These are phyloP conservation scores for Biscutella auriculata DNA, from an alignment of 441 rosid species.

Conservation along the genomic window DNA sequence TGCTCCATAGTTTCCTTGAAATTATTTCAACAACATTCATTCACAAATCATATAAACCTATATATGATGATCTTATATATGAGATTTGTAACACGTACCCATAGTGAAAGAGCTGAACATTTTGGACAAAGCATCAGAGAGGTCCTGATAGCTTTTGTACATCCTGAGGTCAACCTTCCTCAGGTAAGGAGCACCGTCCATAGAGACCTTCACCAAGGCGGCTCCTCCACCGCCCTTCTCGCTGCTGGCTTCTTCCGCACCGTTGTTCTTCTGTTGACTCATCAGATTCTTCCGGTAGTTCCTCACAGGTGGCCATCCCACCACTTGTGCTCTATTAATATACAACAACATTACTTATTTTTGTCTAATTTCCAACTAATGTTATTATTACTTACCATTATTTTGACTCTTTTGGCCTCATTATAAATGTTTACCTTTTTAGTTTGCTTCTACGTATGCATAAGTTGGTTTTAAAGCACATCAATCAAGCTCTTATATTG, in stretches of 20 bases:
- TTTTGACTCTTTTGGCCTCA: neutral
- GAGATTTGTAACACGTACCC: too few relatives aligned
- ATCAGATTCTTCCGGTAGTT: constrained; percentile 78
- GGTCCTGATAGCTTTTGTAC: constrained; percentile 53
- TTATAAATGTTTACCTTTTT: neutral
- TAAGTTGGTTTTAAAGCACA: constrained; percentile 8
- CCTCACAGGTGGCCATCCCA: constrained; percentile 98
- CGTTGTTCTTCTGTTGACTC: constrained; percentile 45
- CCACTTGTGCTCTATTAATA: constrained; percentile 85
- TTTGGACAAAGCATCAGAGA: constrained; percentile 49
- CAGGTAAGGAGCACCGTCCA: constrained; percentile 87
- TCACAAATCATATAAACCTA: too few relatives aligned
- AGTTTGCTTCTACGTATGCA: constrained; percentile 16
- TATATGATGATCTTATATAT: too few relatives aligned
- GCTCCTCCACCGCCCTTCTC: constrained; percentile 28
- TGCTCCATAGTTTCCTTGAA: constrained; percentile 61
- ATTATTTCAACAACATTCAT: too few relatives aligned
- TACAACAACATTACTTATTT: neutral
- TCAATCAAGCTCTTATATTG: too few relatives aligned
- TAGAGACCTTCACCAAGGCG: constrained; percentile 79
- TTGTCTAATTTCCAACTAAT: neutral
- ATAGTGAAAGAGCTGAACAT: constrained; percentile 65
- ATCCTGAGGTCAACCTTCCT: constrained; percentile 69
- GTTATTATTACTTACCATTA: constrained; percentile 1
- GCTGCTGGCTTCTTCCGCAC: constrained; percentile 28